Percentiles rank a stretch among this genome's conserved stretches.
Conservation (phyloP, 192 early-diverging fungal genomes). For the Coemansia sp. region DNA sequence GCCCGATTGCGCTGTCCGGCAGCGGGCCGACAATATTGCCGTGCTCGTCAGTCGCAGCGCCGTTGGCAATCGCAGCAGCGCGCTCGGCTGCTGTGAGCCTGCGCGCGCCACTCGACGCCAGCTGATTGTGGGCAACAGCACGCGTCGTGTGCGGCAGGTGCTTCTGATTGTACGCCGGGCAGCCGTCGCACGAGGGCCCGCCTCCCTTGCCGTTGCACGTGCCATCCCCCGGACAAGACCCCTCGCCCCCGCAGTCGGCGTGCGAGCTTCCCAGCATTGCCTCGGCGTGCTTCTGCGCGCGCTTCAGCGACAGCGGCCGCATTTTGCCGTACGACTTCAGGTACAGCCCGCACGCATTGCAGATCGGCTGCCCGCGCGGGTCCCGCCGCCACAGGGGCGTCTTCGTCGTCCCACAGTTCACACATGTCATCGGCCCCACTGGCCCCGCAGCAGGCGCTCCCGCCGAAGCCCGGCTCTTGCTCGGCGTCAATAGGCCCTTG, state of each 20-base stretch:
- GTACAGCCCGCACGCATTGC: conserved; percentile 76
- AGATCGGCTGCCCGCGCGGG: conserved; percentile 72
- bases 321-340: conserved; percentile 55
- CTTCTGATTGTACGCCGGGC: conserved; percentile 74
- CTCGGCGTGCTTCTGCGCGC: conserved; percentile 28
- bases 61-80: conserved; percentile 54
- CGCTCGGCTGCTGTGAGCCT: conserved; percentile 52
- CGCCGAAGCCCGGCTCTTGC: neutral
- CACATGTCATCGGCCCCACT: conserved; percentile 58
- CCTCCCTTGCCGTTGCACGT: conserved; percentile 78
- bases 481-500: conserved; percentile 22
- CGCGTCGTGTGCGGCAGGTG: conserved; percentile 50
- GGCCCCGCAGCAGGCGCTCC: neutral
- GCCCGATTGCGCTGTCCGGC: conserved; percentile 40
- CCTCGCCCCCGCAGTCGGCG: conserved; percentile 23
- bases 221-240: conserved; percentile 75
- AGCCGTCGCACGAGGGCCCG: conserved; percentile 69
- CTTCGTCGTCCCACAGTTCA: conserved; percentile 76
- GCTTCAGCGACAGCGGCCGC: conserved; percentile 54
- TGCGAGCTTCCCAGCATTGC: neutral
- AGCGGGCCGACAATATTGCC: conserved; percentile 53
- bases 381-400: conserved; percentile 83
- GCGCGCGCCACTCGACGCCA: conserved; percentile 1
- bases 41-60: conserved; percentile 52
- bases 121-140: neutral